Evolutionary conservation across 805 yeast species (phyloP), one percentile per base, ranked within the genome.

Genomic region (Yamadazyma endophytica): DNA sequence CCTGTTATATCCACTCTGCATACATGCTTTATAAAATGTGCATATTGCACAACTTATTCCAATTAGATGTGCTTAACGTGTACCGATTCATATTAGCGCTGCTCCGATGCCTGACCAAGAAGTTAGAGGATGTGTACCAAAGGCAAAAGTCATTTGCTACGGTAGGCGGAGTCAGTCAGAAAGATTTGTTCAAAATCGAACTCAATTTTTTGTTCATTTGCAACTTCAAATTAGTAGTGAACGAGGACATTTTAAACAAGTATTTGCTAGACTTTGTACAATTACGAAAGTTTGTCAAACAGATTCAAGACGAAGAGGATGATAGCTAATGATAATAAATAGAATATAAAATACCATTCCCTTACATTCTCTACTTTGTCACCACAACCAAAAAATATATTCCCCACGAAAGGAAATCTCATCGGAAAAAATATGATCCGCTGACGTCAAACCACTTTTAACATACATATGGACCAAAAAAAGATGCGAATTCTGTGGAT

Each of bases 401-500:
- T 24, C 19, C 12, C 11, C 13, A 17, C 12, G 14, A 26, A 11
- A 19, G 8, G 11, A 19, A 19, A 9, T 9, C 11, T 9, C 21
- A 19, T 19, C 21, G 8, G 21, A 9, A 19, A 19, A 22, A 22
- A 21, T 21, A 21, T 9, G 13, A 21, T 12, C n/a, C 24, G 24
- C 13, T 21, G 5, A 13, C 5, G 13, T 5, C 13, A 14, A 21
- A 6, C 9, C 21, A 20, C 21, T 20, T 20, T 20, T 9, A 9
- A 20, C 21, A 20, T 9, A 9, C 11, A 9, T 20, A 20, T 20
- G 13, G 19, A 9, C 11, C 13, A 26, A 42, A 50, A 54, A 48
- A 42, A 29, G 31, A 45, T 71, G 77, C 77, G 75, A 69, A 55
- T 69, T 71, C 72, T 75, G 83, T 74, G 84, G 83, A 75, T 77